phyloP scores from a whole-genome alignment of 2,329 filamentous ascomycete species.

The Fusarium paranaense region DNA sequence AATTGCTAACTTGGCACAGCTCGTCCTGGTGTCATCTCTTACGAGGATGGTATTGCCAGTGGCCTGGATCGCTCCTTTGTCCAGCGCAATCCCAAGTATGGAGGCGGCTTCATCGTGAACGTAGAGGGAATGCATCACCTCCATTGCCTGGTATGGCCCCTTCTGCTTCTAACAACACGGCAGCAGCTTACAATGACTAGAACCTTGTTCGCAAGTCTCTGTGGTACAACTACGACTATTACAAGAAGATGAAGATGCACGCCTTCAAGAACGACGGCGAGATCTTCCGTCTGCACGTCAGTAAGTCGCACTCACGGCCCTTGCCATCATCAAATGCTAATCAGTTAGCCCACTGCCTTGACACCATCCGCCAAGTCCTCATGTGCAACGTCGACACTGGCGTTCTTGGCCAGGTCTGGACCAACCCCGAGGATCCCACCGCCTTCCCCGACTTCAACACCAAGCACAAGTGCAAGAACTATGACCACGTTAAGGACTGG shows the following conservation, averaged over 20 bases:
- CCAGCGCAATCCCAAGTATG: constrained; percentile 65
- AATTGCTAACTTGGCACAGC: constrained; percentile 46
- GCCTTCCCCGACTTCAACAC: constrained; percentile 74
- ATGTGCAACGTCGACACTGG: constrained; percentile 73
- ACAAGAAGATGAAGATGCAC: constrained; percentile 60
- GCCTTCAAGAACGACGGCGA: constrained; percentile 67
- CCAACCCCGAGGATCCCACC: constrained; percentile 55
- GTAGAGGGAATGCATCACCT: constrained; percentile 68
- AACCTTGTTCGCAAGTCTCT: constrained; percentile 69
- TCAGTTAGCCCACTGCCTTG: constrained; percentile 63
- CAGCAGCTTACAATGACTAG: constrained; percentile 43
- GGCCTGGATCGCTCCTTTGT: constrained; percentile 67
- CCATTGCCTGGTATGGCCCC: constrained; percentile 63
- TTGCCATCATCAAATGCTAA: background rate
- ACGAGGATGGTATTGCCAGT: constrained; percentile 60
- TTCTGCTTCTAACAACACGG: fast-evolving
- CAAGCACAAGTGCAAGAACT: constrained; percentile 68
- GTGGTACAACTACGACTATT: constrained; percentile 71
- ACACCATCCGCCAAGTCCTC: constrained; percentile 70
- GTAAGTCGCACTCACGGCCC: constrained; percentile 51
- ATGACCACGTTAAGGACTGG: constrained; percentile 64
- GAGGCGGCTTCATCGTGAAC: constrained; percentile 69
- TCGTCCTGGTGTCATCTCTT: constrained; percentile 60
- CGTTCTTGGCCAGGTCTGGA: constrained; percentile 72
- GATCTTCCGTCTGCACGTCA: constrained; percentile 67